phyloP scores from a whole-genome alignment of 148 eudicot species.

The Chenopodium album region DNA sequence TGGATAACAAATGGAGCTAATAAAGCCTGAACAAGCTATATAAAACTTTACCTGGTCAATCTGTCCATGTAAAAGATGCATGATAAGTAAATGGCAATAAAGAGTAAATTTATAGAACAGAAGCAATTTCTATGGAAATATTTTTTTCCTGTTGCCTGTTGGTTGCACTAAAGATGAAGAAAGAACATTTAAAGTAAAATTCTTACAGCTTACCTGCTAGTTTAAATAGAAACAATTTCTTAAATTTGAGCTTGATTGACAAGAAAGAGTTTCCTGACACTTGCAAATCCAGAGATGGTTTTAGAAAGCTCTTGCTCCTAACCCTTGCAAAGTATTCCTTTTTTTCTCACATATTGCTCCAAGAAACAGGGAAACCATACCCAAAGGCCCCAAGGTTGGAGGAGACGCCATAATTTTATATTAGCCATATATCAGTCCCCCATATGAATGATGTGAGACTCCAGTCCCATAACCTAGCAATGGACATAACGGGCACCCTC shows the following conservation, averaged over 20 bases:
- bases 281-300: neutral
- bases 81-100: neutral
- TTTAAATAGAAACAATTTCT: neutral
- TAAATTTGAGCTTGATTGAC: neutral
- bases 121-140: neutral
- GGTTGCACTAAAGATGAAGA: neutral
- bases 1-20: neutral
- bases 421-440: neutral
- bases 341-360: neutral
- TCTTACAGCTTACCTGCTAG: conserved; percentile 4
- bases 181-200: neutral
- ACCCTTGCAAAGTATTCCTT: neutral
- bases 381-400: too few species aligned
- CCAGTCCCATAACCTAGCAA: too few species aligned
- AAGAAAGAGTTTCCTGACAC: neutral
- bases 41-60: neutral
- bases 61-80: neutral
- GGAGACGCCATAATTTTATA: too few species aligned
- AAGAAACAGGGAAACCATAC: neutral
- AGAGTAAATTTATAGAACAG: neutral
- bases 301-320: neutral
- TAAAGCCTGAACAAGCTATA: neutral
- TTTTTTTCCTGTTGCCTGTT: too few species aligned
- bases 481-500: neutral
- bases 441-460: neutral